Conservation (phyloP, 305 asterid species). For the Petunia hybrid region DNA sequence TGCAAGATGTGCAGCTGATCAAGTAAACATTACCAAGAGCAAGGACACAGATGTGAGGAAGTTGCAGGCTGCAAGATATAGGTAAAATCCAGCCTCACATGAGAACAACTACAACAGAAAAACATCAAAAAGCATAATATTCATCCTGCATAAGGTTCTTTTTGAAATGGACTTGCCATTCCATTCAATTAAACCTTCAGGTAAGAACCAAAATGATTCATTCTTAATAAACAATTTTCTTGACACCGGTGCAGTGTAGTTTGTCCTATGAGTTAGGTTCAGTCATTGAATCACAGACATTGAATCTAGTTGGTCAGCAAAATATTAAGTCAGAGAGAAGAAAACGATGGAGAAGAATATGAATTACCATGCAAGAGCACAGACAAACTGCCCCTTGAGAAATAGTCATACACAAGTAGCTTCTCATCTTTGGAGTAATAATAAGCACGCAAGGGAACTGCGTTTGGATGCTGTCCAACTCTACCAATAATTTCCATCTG, state of each 20-base stretch:
- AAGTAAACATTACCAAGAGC: background rate
- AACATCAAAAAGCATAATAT: background rate
- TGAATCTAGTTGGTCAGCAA: background rate
- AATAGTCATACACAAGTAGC: constrained; percentile 85
- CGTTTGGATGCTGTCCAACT: constrained; percentile 76
- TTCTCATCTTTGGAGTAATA: constrained; percentile 97
- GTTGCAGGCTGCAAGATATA: background rate
- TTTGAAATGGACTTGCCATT: background rate
- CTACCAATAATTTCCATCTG: constrained; percentile 88
- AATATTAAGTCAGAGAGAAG: background rate
- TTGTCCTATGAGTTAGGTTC: background rate
- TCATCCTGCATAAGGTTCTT: background rate
- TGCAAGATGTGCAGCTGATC: background rate
- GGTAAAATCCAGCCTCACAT: background rate
- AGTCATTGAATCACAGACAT: background rate
- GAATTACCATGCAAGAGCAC: constrained; percentile 74
- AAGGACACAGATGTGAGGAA: background rate
- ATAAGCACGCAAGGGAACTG: constrained; percentile 85
- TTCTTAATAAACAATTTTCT: background rate
- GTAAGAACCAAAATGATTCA: background rate
- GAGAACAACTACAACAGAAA: background rate
- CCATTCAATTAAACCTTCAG: background rate
- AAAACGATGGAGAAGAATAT: constrained; percentile 31
- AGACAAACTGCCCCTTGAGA: constrained; percentile 74
- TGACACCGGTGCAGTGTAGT: background rate